Evolutionary conservation across 1,284 basidiomycete species (phyloP).

Genomic region (Malassezia pachydermatis): DNA sequence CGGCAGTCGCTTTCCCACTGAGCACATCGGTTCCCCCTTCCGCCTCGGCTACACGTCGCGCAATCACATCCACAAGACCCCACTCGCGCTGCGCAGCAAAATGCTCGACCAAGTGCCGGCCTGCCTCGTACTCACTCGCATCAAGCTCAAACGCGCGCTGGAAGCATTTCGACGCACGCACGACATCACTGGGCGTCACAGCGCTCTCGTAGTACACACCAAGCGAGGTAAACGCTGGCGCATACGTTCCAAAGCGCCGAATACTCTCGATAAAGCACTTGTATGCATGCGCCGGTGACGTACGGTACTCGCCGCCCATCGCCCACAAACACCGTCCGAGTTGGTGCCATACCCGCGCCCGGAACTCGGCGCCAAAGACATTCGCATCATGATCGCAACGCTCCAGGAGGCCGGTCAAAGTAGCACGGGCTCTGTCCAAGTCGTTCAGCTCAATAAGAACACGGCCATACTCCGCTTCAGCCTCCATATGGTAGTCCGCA

Average conservation of each 20-base stretch:
- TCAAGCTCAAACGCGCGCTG: constrained; percentile 98
- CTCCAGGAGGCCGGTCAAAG: constrained; percentile 58
- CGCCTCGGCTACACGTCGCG: constrained; percentile 79
- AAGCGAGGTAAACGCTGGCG: constrained; percentile 84
- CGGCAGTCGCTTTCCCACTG: constrained; percentile 1
- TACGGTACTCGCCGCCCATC: constrained; percentile 54
- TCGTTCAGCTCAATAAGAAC: constrained; percentile 60
- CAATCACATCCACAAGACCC: constrained; percentile 88
- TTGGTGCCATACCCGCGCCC: constrained; percentile 72
- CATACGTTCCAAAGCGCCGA: constrained; percentile 66
- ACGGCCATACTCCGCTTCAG: constrained; percentile 76
- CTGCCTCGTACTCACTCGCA: constrained; percentile 74
- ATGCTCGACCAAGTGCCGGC: constrained; percentile 68
- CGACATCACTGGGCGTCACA: constrained; percentile 63
- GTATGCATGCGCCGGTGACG: constrained; percentile 30
- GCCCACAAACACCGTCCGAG: constrained; percentile 70
- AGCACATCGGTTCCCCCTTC: constrained; percentile 38
- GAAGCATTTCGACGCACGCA: constrained; percentile 85
- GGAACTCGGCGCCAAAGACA: constrained; percentile 51
- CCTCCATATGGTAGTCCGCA: constrained; percentile 56
- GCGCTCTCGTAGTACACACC: constrained; percentile 77
- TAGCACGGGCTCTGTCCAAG: constrained; percentile 54
- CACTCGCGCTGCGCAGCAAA: constrained; percentile 90
- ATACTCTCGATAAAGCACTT: constrained; percentile 72
- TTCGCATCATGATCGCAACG: constrained; percentile 52